Percentiles rank a stretch among this genome's conserved stretches.
Conservation (phyloP, 2,329 filamentous ascomycete species). For the Ophiocordyceps sinensis region DNA sequence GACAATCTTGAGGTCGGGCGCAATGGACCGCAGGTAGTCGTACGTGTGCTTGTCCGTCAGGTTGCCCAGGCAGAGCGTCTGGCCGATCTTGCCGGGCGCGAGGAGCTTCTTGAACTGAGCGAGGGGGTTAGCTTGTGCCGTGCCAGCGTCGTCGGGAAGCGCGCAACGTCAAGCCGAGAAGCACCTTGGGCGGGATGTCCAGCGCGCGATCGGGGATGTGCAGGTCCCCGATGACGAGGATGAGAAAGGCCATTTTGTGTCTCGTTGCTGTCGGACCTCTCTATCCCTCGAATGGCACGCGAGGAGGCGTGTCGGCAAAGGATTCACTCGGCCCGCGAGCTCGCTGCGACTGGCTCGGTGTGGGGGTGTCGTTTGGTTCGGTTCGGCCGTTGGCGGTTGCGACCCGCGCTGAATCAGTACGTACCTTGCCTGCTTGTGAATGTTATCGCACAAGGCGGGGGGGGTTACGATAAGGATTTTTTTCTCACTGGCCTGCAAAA, state of each 20-base stretch:
- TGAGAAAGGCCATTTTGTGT: conserved; percentile 59
- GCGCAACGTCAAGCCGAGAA: background rate
- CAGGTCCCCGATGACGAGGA: conserved; percentile 83
- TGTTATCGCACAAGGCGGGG: conserved; percentile 7
- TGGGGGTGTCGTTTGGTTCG: background rate
- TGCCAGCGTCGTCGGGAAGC: background rate
- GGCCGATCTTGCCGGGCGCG: conserved; percentile 68
- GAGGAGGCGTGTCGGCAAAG: conserved; percentile 3
- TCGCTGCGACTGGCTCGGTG: background rate
- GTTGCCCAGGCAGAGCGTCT: conserved; percentile 69
- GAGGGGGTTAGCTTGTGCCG: background rate
- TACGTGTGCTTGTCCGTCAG: conserved; percentile 68
- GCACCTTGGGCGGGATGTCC: conserved; percentile 80
- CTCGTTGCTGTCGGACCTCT: background rate
- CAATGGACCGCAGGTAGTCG: conserved; percentile 63
- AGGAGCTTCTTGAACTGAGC: conserved; percentile 71
- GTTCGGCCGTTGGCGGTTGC: too few relatives aligned
- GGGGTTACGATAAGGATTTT: conserved; percentile 12
- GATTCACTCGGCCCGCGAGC: conserved; percentile 1
- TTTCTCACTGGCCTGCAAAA: conserved; percentile 3
- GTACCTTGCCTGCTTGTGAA: background rate
- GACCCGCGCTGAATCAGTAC: background rate
- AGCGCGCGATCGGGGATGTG: conserved; percentile 88
- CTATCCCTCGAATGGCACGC: background rate
- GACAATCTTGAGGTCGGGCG: conserved; percentile 58